Evolutionary conservation across 768 basidiomycete genomes (phyloP).

Genomic region (button mushroom (Agaricus bisporus)): DNA sequence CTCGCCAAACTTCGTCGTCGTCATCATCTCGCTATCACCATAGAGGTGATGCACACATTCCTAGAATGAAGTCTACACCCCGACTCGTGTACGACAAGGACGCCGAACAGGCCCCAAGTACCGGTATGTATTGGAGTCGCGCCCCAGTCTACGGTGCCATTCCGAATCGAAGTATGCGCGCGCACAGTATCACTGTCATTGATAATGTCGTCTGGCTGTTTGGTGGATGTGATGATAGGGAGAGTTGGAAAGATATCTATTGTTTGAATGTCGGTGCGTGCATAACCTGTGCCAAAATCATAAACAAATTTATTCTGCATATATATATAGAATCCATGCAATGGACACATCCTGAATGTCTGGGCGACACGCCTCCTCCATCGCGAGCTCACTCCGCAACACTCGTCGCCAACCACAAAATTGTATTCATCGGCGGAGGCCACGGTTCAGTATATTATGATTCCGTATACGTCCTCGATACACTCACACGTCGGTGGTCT

Average conservation of each 20-base stretch:
- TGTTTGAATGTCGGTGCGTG: slow-evolving; percentile 77
- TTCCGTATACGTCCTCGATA: slow-evolving; percentile 78
- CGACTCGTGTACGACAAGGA: slow-evolving; percentile 58
- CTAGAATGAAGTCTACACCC: slow-evolving; percentile 31
- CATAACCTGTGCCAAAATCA: neutral
- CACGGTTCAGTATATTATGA: slow-evolving; percentile 80
- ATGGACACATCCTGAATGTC: slow-evolving; percentile 74
- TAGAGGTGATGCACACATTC: slow-evolving; percentile 13
- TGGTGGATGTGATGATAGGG: slow-evolving; percentile 83
- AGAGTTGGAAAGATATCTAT: slow-evolving; percentile 68
- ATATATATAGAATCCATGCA: slow-evolving; percentile 69
- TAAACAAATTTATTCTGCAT: neutral
- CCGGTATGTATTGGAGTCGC: slow-evolving; percentile 80
- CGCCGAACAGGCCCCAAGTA: slow-evolving; percentile 56
- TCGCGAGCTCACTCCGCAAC: slow-evolving; percentile 88
- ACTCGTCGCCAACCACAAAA: slow-evolving; percentile 61
- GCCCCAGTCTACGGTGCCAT: slow-evolving; percentile 72
- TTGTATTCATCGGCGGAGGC: slow-evolving; percentile 86
- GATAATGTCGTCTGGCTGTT: slow-evolving; percentile 83
- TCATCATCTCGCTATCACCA: slow-evolving; percentile 18
- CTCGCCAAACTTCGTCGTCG: slow-evolving; percentile 4
- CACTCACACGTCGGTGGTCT: slow-evolving; percentile 61
- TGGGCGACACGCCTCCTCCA: slow-evolving; percentile 76
- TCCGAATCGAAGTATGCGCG: slow-evolving; percentile 66
- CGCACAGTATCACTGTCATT: slow-evolving; percentile 80